phyloP scores from a whole-genome alignment of 2,329 filamentous ascomycete genomes.

The Bipolaris zeicola region DNA sequence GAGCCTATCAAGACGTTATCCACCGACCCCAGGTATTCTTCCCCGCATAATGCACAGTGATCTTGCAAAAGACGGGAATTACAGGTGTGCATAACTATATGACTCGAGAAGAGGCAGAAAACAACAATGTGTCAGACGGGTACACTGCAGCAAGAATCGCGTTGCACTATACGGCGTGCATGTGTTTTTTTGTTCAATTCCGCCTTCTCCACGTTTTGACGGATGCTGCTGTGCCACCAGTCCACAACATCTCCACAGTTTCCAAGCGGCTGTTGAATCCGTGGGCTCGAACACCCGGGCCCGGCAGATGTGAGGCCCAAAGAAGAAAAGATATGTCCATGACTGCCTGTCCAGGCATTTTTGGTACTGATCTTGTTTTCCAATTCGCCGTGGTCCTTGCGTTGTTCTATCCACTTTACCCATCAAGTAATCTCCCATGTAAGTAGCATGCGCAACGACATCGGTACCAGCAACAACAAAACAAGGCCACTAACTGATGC shows the following conservation, averaged over 20 bases:
- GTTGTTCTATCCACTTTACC: not conserved
- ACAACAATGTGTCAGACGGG: not conserved
- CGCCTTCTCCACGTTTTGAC: conserved; percentile 4
- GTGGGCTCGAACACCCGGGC: not conserved
- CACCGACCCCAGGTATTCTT: conserved; percentile 1
- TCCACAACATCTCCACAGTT: not conserved
- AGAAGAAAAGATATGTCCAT: not conserved
- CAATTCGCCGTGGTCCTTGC: not conserved
- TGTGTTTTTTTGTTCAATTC: not conserved
- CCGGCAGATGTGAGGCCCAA: conserved; percentile 1
- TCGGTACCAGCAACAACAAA: not conserved
- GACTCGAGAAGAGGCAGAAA: not conserved
- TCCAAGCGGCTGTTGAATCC: not conserved
- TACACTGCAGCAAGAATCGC: not conserved
- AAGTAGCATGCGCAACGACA: not conserved
- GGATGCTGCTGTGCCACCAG: not conserved
- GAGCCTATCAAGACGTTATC: conserved; percentile 4
- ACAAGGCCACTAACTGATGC: not conserved
- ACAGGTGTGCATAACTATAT: conserved; percentile 2
- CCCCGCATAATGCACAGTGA: conserved; percentile 15
- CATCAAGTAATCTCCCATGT: not conserved
- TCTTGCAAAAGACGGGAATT: not conserved
- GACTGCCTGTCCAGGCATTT: not conserved
- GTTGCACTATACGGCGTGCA: not conserved
- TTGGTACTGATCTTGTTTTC: not conserved